Percentiles rank a stretch among this genome's conserved stretches.
phyloP scores from a whole-genome alignment of 1,284 basidiomycete species.

The Takashimella koratensis region DNA sequence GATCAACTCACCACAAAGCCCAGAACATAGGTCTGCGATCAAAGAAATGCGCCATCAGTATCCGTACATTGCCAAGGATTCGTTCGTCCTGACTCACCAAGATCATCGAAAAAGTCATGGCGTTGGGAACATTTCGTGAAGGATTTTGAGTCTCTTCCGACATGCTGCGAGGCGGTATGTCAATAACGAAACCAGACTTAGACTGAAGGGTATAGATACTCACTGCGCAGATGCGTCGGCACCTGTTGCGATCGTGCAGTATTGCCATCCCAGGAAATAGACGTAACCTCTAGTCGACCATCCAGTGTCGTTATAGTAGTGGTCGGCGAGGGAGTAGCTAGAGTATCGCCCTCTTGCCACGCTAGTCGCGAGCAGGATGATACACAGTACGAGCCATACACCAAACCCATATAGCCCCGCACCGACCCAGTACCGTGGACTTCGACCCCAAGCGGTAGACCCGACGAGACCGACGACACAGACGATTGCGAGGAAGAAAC shows the following conservation, averaged over 20 bases:
- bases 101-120: slow-evolving; percentile 39
- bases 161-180: slow-evolving; percentile 23
- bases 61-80: no score
- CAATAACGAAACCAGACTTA: not conserved
- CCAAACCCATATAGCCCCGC: slow-evolving; percentile 21
- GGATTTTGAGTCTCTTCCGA: slow-evolving; percentile 49
- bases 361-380: slow-evolving; percentile 36
- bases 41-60: no score
- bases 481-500: slow-evolving; percentile 41
- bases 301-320: slow-evolving; percentile 31
- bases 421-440: slow-evolving; percentile 39
- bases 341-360: slow-evolving; percentile 20
- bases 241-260: slow-evolving; percentile 42
- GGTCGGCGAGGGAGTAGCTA: slow-evolving; percentile 6
- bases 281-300: slow-evolving; percentile 36
- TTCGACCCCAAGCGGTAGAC: slow-evolving; percentile 37
- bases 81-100: slow-evolving; percentile 28
- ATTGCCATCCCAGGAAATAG: slow-evolving; percentile 45
- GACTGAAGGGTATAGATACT: slow-evolving; percentile 7
- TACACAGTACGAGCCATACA: slow-evolving; percentile 37
- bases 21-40: slow-evolving; percentile 35
- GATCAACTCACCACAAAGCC: slow-evolving; percentile 40
- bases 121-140: slow-evolving; percentile 45
- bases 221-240: slow-evolving; percentile 41
- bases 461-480: slow-evolving; percentile 36